A percentile compares a stretch with the other conserved stretches of the same genome.
Evolutionary conservation across 306 rosid species (phyloP).

Genomic region (Vigna nakashimae): DNA sequence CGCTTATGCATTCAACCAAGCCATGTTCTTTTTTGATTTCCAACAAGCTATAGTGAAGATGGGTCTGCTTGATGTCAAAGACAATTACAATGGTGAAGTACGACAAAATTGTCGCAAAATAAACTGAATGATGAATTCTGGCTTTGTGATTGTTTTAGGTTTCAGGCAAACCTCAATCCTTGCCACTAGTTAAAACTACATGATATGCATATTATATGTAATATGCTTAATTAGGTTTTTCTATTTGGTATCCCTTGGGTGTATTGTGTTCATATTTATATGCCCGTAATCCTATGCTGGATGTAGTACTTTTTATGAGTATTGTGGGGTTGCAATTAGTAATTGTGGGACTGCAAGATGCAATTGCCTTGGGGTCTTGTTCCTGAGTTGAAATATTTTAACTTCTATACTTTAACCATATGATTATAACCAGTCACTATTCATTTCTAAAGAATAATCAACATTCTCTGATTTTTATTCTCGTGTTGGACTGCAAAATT

Average conservation of each 20-base stretch:
- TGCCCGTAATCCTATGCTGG: not conserved
- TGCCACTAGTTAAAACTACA: conserved; percentile 19
- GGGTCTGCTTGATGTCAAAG: conserved; percentile 73
- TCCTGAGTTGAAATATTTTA: too few relatives aligned
- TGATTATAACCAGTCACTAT: too few relatives aligned
- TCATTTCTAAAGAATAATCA: too few relatives aligned
- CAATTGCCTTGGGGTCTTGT: too few relatives aligned
- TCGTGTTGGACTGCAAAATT: too few relatives aligned
- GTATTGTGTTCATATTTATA: not conserved
- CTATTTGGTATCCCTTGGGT: conserved; percentile 16
- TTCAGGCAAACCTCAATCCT: not conserved
- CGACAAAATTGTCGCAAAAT: conserved; percentile 67
- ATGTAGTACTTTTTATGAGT: too few relatives aligned
- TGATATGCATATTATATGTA: conserved; percentile 29
- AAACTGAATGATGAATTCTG: conserved; percentile 44
- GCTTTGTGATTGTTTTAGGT: conserved; percentile 15
- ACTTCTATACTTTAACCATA: too few relatives aligned
- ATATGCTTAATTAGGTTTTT: conserved; percentile 31
- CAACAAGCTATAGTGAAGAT: conserved; percentile 82
- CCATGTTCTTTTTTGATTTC: conserved; percentile 83
- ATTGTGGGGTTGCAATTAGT: too few relatives aligned
- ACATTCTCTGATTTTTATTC: too few relatives aligned
- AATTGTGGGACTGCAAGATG: too few relatives aligned
- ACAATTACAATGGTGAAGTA: conserved; percentile 67
- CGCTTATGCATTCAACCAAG: conserved; percentile 77